phyloP scores from a whole-genome alignment of 805 yeast genomes.

The Pichia cephalocereana region DNA sequence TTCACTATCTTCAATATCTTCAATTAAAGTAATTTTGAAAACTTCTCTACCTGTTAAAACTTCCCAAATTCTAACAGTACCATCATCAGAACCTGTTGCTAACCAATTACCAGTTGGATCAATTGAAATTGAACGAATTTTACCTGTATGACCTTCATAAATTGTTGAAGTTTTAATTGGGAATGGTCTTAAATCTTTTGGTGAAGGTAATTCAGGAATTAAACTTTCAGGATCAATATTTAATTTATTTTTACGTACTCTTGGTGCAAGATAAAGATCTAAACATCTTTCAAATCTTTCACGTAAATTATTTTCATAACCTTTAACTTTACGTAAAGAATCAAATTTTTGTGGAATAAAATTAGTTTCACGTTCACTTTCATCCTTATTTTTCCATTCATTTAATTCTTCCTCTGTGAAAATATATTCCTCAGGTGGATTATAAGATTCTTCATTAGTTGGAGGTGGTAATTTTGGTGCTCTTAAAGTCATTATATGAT shows the following conservation, averaged over 20 bases:
- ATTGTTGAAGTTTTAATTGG: conserved; percentile 83
- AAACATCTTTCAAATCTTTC: conserved; percentile 92
- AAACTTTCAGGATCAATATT: conserved; percentile 94
- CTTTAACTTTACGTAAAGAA: conserved; percentile 88
- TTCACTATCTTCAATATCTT: conserved; percentile 46
- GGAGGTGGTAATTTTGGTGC: conserved; percentile 97
- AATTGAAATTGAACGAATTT: conserved; percentile 70
- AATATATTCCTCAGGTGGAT: conserved; percentile 94
- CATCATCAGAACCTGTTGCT: conserved; percentile 98
- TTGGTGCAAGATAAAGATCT: conserved; percentile 91
- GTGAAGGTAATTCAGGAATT: conserved; percentile 94
- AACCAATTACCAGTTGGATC: conserved; percentile 91
- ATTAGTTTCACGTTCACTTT: conserved; percentile 68
- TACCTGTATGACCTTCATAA: conserved; percentile 75
- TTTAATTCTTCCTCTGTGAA: conserved; percentile 68
- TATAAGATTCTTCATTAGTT: conserved; percentile 90
- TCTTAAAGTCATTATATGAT: conserved; percentile 83
- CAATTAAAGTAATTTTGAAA: conserved; percentile 43
- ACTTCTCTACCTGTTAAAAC: conserved; percentile 91
- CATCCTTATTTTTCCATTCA: conserved; percentile 61
- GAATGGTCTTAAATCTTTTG: conserved; percentile 93
- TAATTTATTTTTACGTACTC: conserved; percentile 83
- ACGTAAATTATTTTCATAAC: conserved; percentile 74
- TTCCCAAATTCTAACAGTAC: conserved; percentile 95
- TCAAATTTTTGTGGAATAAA: conserved; percentile 75